These are phyloP conservation scores for Barnettozyma vustinii DNA, from an alignment of 805 yeast genomes.

Conservation along the genomic window DNA sequence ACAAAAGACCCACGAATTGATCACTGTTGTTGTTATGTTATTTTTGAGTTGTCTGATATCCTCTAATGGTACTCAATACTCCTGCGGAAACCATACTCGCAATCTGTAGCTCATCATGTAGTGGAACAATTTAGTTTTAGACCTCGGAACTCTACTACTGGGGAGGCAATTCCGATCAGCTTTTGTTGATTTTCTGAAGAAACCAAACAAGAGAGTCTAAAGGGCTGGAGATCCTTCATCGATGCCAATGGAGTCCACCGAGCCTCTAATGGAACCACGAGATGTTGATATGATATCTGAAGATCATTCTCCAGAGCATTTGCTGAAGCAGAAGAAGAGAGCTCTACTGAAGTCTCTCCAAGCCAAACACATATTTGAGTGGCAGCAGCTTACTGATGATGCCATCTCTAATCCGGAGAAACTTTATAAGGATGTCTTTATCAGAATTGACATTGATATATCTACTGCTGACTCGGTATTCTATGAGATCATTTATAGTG, in stretches of 20 bases:
- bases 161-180: too few relatives aligned
- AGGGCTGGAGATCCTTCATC: not conserved
- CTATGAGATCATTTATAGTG: constrained; percentile 20
- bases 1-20: too few relatives aligned
- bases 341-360: not conserved
- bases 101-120: too few relatives aligned
- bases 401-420: not conserved
- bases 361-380: not conserved
- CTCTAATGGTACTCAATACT: too few relatives aligned
- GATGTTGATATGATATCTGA: not conserved
- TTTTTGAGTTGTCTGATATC: too few relatives aligned
- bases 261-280: not conserved
- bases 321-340: not conserved
- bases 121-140: too few relatives aligned
- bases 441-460: constrained; percentile 3
- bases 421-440: not conserved
- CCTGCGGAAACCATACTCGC: too few relatives aligned
- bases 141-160: too few relatives aligned
- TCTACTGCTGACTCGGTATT: constrained; percentile 12
- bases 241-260: not conserved
- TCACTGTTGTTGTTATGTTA: too few relatives aligned
- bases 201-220: too few relatives aligned
- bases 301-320: not conserved
- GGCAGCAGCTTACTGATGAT: constrained; percentile 11
- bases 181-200: not conserved